Base-by-base conservation (phyloP, 768 basidiomycete genomes). In the Boletus sp. region DNA sequence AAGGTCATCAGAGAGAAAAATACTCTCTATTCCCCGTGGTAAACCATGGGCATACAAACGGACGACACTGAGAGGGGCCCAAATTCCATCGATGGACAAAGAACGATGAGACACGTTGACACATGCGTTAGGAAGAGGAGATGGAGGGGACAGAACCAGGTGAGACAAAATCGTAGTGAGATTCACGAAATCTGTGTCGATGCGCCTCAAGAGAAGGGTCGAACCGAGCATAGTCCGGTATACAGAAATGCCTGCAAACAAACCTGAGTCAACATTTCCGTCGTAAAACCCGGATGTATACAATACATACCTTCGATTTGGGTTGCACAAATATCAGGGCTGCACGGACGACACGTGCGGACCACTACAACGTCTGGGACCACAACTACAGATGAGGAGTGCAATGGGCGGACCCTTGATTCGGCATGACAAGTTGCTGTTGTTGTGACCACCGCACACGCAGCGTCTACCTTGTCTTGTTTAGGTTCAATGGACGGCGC, bases 151-250 rank as follows among this genome's bases (percentile, higher is more conserved):
- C 45, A 64, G 17, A 74, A 76, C 56, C 67, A 72, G 74, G 65
- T 53, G 77, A 64, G 43, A 74, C 72, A 45, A 79, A 73, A 67
- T 75, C 30, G 62, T 61, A 40, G 84, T 79, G 43, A 89, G 75
- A 66, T 90, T 87, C 62, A 90, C 87, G 60, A 86, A 90, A 63
- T 88, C 86, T 33, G 87, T 87, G 71, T 90, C 88, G 51, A 89
- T 83, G 58, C 88, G 83, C 61, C 88, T 83, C 58, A 89, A 70
- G 44, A 90, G 74, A 32, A 78, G 72, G 47, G 75, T 74, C 8
- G 77, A 68, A 38, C 80, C 83, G 10, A 89, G 76, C 48, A 72
- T 75, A 69, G 83, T 86, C 65, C 86, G 85, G 69, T 88, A 90
- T 47, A 90, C 87, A 37, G 85, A 80, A 51, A 90, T 84, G 60